Evolutionary conservation across 2,329 filamentous ascomycete species (phyloP).

Genomic region (Coniochaeta pulveracea): DNA sequence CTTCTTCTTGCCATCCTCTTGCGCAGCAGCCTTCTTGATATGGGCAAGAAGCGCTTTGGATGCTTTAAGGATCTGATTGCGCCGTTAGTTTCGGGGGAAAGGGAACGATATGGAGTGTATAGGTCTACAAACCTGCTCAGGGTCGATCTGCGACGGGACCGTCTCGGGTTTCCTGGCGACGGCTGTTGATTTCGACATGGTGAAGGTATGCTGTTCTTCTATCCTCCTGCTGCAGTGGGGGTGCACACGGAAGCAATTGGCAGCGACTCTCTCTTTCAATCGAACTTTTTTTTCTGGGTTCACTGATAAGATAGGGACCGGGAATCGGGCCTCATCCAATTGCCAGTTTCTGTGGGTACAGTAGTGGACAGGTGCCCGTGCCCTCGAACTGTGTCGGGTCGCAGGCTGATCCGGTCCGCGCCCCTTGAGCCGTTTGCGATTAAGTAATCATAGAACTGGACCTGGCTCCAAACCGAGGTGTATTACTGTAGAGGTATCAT

Average conservation of each 20-base stretch:
- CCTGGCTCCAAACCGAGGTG: no score
- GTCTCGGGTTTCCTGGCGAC: constrained; percentile 19
- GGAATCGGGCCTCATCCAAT: no score
- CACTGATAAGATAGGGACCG: no score
- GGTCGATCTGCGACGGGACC: constrained; percentile 19
- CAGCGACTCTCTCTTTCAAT: no score
- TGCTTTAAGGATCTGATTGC: constrained; percentile 43
- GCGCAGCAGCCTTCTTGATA: constrained; percentile 44
- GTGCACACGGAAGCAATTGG: neutral
- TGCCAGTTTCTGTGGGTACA: no score
- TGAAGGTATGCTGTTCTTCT: constrained; percentile 5
- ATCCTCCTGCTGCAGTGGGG: neutral
- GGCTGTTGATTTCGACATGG: constrained; percentile 22
- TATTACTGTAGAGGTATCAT: no score
- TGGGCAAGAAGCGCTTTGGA: constrained; percentile 51
- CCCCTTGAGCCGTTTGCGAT: no score
- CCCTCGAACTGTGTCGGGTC: no score
- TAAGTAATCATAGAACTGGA: no score
- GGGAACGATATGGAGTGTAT: neutral
- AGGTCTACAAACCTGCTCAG: constrained; percentile 20
- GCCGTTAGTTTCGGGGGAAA: constrained; percentile 2
- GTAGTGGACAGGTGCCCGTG: no score
- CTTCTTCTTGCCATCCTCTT: constrained; percentile 37
- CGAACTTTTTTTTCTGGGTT: no score
- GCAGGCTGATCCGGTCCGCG: no score